A percentile compares a stretch with the other conserved stretches of the same genome.
phyloP scores from a whole-genome alignment of 805 yeast genomes.

The Ogataea ganodermae region DNA sequence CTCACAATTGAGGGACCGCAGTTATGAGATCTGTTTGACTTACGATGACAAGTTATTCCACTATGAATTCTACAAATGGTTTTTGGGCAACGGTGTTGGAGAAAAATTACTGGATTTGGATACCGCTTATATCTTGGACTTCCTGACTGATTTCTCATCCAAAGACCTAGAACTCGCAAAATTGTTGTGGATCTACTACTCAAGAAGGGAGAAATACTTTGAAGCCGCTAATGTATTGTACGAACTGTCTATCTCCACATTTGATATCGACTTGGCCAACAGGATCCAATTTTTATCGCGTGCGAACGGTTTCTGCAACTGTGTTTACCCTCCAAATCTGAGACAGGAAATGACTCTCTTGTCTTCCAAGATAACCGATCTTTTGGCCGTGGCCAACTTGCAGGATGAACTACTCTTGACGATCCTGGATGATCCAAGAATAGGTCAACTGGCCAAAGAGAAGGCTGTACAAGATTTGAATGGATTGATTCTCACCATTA shows the following conservation, averaged over 20 bases:
- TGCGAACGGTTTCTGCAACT: slow-evolving; percentile 90
- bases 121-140: slow-evolving; percentile 78
- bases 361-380: slow-evolving; percentile 69
- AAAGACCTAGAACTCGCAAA: slow-evolving; percentile 75
- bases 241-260: slow-evolving; percentile 71
- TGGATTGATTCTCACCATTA: slow-evolving; percentile 64
- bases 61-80: slow-evolving; percentile 90
- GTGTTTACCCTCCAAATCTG: slow-evolving; percentile 73
- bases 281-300: slow-evolving; percentile 88
- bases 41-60: slow-evolving; percentile 86
- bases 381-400: slow-evolving; percentile 81
- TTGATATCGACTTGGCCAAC: slow-evolving; percentile 63
- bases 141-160: slow-evolving; percentile 65
- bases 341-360: slow-evolving; percentile 77
- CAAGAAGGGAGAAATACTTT: slow-evolving; percentile 74
- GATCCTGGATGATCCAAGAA: slow-evolving; percentile 53
- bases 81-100: slow-evolving; percentile 72
- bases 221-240: slow-evolving; percentile 84
- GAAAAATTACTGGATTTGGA: slow-evolving; percentile 77
- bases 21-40: slow-evolving; percentile 73
- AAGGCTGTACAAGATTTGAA: slow-evolving; percentile 58
- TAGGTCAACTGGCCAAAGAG: slow-evolving; percentile 49
- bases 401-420: slow-evolving; percentile 66
- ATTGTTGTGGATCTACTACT: slow-evolving; percentile 84
- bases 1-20: slow-evolving; percentile 62